Conservation (phyloP, 352 stramenopile genomes). For the Pythium sukuiense region DNA sequence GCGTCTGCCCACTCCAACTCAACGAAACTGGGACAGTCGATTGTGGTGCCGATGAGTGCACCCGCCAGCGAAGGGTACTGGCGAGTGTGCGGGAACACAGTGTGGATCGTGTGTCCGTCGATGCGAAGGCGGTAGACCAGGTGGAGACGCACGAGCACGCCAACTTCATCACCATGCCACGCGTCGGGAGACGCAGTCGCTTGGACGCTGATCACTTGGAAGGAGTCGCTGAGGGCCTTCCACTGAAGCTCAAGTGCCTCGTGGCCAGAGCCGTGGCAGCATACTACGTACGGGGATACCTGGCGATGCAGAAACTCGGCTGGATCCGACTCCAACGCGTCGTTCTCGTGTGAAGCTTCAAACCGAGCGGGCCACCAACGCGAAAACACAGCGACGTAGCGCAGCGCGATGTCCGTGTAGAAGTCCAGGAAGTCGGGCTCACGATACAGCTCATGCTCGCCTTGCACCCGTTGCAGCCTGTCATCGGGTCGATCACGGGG, state of each 20-base stretch:
- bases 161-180: neutral
- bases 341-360: neutral
- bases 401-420: neutral
- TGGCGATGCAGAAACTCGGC: conserved; percentile 13
- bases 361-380: neutral
- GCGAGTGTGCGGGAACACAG: conserved; percentile 10
- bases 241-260: conserved; percentile 6
- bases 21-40: conserved; percentile 9
- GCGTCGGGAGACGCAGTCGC: neutral
- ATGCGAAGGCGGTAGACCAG: conserved; percentile 16
- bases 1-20: conserved; percentile 12
- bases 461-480: no score
- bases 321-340: neutral
- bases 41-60: neutral
- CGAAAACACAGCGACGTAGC: conserved; percentile 14
- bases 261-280: conserved; percentile 2
- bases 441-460: no score
- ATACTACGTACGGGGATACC: conserved; percentile 11
- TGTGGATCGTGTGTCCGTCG: conserved; percentile 6
- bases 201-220: conserved; percentile 11
- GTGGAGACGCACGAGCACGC: neutral
- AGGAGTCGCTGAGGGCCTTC: neutral
- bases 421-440: neutral
- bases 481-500: no score
- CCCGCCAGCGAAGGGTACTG: neutral